Percentiles rank a stretch among this genome's conserved stretches.
Evolutionary conservation across 495 filamentous ascomycete species (phyloP).

Genomic region (Parathielavia appendiculata): DNA sequence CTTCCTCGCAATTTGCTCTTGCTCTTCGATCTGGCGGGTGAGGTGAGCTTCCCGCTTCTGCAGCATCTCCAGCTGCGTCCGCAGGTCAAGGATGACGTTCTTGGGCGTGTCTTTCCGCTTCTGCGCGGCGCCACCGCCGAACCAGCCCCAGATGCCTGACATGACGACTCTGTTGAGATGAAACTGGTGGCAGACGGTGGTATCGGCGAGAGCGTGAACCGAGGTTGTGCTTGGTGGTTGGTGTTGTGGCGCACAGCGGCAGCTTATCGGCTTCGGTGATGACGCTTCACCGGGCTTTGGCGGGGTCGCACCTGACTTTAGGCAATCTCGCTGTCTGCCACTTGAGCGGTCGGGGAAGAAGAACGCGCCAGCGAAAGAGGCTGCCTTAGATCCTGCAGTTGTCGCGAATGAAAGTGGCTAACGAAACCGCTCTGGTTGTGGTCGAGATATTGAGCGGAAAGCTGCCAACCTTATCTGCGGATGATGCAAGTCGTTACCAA

Average conservation of each 20-base stretch:
- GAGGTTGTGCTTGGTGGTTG: background rate
- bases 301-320: constrained; percentile 26
- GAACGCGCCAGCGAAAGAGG: background rate
- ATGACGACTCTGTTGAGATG: constrained; percentile 31
- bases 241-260: constrained; percentile 10
- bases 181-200: background rate
- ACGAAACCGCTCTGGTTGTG: constrained; percentile 5
- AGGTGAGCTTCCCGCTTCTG: constrained; percentile 93
- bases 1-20: constrained; percentile 88
- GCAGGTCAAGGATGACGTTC: constrained; percentile 87
- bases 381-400: background rate
- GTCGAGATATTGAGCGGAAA: constrained; percentile 15
- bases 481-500: constrained; percentile 25
- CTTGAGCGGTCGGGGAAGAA: background rate
- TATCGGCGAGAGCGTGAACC: background rate
- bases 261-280: constrained; percentile 30
- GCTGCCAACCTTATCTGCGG: constrained; percentile 23
- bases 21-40: constrained; percentile 85
- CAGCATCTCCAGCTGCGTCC: constrained; percentile 90
- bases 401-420: constrained; percentile 5
- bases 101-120: constrained; percentile 92
- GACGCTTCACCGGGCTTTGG: constrained; percentile 30
- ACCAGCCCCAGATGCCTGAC: constrained; percentile 76
- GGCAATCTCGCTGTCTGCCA: constrained; percentile 3
- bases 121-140: constrained; percentile 70